Percentiles rank a stretch among this genome's conserved stretches.
These are phyloP conservation scores for Huntiella bhutanensis DNA, from an alignment of 2,329 filamentous ascomycete genomes.

Conservation along the genomic window DNA sequence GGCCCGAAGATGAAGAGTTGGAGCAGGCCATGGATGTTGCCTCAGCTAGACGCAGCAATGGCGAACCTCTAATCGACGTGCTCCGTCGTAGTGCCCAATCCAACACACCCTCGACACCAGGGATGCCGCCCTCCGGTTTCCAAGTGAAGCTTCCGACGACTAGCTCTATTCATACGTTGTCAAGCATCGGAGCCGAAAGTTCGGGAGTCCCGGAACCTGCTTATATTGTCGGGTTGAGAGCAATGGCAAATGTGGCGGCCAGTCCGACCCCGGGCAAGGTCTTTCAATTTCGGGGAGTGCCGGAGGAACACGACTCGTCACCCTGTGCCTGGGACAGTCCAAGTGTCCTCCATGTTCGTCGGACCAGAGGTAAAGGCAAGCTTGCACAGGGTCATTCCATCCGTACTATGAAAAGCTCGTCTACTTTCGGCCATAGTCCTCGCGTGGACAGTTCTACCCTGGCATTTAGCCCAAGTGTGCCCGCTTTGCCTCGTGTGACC, in stretches of 20 bases:
- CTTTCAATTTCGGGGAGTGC: neutral
- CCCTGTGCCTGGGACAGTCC: neutral
- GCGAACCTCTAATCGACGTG: neutral
- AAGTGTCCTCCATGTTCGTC: neutral
- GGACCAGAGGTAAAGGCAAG: neutral
- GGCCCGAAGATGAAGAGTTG: neutral
- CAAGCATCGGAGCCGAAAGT: neutral
- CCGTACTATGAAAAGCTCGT: neutral
- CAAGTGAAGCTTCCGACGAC: neutral
- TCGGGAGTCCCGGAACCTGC: slow-evolving; percentile 4
- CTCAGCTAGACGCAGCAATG: neutral
- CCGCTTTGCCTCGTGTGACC: neutral
- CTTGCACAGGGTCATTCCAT: neutral
- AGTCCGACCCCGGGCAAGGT: neutral
- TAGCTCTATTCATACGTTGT: neutral
- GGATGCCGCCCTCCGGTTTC: neutral
- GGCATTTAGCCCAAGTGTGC: neutral
- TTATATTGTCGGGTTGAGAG: slow-evolving; percentile 7
- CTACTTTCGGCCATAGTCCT: neutral
- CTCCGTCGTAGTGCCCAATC: neutral
- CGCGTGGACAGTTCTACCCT: slow-evolving; percentile 5
- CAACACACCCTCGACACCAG: neutral
- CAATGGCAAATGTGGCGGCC: neutral
- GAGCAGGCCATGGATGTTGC: neutral
- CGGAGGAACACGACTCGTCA: neutral